Evolutionary conservation across 805 yeast species (phyloP).

Genomic region (Kuraishia hungarica): DNA sequence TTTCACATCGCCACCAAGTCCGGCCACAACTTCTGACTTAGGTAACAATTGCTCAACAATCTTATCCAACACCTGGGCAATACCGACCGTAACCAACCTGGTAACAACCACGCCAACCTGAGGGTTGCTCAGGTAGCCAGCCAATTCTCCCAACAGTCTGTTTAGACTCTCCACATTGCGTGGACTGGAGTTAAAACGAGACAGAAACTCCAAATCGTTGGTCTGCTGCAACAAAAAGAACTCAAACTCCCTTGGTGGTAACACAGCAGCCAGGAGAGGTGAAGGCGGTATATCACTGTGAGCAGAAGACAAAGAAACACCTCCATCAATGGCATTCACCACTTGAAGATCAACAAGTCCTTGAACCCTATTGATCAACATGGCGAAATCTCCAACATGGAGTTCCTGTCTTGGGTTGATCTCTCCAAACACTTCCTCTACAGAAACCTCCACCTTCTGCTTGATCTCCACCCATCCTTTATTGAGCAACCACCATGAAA

Average conservation of each 20-base stretch:
- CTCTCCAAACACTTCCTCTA: slow-evolving; percentile 49
- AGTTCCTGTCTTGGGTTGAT: slow-evolving; percentile 71
- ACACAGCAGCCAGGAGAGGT: slow-evolving; percentile 15
- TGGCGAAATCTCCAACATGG: slow-evolving; percentile 50
- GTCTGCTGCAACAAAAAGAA: slow-evolving; percentile 45
- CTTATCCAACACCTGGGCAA: slow-evolving; percentile 38
- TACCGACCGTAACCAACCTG: slow-evolving; percentile 32
- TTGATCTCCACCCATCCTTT: slow-evolving; percentile 68
- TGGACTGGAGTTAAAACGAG: slow-evolving; percentile 4
- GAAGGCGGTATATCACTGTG: not conserved
- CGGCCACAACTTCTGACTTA: slow-evolving; percentile 7
- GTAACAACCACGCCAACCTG: slow-evolving; percentile 22
- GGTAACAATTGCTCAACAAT: slow-evolving; percentile 17
- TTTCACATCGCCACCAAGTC: no score
- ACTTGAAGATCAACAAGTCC: slow-evolving; percentile 21
- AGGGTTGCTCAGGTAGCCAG: slow-evolving; percentile 17
- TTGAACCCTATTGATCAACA: slow-evolving; percentile 30
- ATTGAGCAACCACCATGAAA: slow-evolving; percentile 91
- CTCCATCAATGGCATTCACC: slow-evolving; percentile 9
- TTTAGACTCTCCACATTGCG: slow-evolving; percentile 15
- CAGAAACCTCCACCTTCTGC: slow-evolving; percentile 43
- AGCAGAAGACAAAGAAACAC: not conserved
- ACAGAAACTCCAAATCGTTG: slow-evolving; percentile 4
- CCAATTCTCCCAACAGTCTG: slow-evolving; percentile 20
- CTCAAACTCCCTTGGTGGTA: slow-evolving; percentile 47